A percentile compares a stretch with the other conserved stretches of the same genome.
phyloP scores from a whole-genome alignment of 106 monocot species.

The Allium sativum region DNA sequence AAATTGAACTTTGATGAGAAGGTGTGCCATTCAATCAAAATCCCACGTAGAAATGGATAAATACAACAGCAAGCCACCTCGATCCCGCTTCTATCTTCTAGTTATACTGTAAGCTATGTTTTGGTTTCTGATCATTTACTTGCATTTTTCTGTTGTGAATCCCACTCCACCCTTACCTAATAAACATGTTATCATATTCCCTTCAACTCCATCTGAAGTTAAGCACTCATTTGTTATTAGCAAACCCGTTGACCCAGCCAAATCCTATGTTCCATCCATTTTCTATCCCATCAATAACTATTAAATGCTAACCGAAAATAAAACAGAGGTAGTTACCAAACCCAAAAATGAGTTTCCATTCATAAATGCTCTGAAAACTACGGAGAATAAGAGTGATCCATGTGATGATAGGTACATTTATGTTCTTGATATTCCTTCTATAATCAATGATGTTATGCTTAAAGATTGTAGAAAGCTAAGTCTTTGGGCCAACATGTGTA shows the following conservation, averaged over 20 bases:
- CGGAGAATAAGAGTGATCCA: constrained; percentile 40
- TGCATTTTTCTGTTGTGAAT: constrained; percentile 54
- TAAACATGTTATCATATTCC: neutral
- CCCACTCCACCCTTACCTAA: neutral
- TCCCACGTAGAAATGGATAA: constrained; percentile 59
- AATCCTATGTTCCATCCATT: neutral
- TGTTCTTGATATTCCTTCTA: constrained; percentile 59
- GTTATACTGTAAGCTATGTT: constrained; percentile 46
- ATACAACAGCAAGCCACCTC: constrained; percentile 37
- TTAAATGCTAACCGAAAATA: constrained; percentile 22
- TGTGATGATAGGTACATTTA: constrained; percentile 81
- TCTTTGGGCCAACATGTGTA: constrained; percentile 84
- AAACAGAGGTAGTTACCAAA: no score
- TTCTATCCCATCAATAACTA: no score
- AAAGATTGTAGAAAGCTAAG: constrained; percentile 44
- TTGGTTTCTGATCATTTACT: constrained; percentile 75
- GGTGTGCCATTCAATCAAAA: constrained; percentile 23
- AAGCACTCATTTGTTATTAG: neutral
- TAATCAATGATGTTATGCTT: constrained; percentile 67
- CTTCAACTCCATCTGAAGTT: neutral
- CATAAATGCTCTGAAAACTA: constrained; percentile 18
- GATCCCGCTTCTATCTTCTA: constrained; percentile 52
- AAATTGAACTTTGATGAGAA: no score
- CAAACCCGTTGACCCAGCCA: neutral
- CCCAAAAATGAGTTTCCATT: constrained; percentile 18